Evolutionary conservation across 768 basidiomycete species (phyloP).

Genomic region (Pleurotus ostreatus): DNA sequence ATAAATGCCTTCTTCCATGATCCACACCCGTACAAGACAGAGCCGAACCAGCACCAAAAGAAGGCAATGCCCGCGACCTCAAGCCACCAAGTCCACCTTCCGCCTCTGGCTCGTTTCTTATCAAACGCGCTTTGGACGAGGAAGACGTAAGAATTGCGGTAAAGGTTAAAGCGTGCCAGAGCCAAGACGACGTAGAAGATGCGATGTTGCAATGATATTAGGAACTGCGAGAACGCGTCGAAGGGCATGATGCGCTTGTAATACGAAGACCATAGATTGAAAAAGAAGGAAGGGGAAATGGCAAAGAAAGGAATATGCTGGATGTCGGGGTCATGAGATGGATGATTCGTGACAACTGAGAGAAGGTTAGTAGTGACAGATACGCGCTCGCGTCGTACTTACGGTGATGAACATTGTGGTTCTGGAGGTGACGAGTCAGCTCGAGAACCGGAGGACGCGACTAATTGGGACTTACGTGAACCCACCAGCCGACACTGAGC

Average conservation of each 20-base stretch:
- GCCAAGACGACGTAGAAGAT: constrained; percentile 90
- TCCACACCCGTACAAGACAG: constrained; percentile 66
- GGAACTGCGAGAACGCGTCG: constrained; percentile 58
- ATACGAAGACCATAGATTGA: constrained; percentile 88
- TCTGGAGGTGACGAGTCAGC: constrained; percentile 36
- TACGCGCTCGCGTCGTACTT: constrained; percentile 29
- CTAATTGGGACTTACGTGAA: constrained; percentile 65
- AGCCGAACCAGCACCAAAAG: constrained; percentile 88
- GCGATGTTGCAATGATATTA: constrained; percentile 82
- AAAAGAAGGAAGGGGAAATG: constrained; percentile 83
- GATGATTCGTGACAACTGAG: constrained; percentile 94
- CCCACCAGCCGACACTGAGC: constrained; percentile 97
- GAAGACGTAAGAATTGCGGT: constrained; percentile 79
- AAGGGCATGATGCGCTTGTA: constrained; percentile 85
- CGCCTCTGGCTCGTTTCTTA: constrained; percentile 59
- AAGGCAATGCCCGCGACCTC: constrained; percentile 74
- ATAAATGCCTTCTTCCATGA: constrained; percentile 63
- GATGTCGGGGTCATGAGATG: constrained; percentile 88
- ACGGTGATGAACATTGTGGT: constrained; percentile 96
- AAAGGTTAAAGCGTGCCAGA: constrained; percentile 94
- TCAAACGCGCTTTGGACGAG: constrained; percentile 65
- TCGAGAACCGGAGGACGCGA: constrained; percentile 9
- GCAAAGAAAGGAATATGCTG: constrained; percentile 93
- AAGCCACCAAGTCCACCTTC: constrained; percentile 72
- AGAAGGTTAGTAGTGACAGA: constrained; percentile 11